A percentile compares a stretch with the other conserved stretches of the same genome.
Conservation (phyloP, 1,284 basidiomycete species). For the Singerocomus inundabilis region DNA sequence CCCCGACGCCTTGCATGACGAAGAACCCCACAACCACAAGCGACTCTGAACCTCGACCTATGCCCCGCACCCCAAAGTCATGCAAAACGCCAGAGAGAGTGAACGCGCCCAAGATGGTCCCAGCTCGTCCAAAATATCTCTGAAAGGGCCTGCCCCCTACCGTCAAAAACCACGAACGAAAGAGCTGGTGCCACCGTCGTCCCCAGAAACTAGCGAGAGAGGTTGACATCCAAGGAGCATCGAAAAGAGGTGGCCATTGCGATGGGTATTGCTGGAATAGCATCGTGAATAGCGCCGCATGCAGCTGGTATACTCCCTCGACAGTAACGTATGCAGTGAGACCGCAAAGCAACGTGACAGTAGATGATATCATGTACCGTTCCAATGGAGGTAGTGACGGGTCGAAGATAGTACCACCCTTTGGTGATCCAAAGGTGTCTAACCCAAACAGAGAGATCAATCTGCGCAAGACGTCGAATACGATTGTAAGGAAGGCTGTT, state of each 20-base stretch:
- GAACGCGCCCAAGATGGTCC: conserved; percentile 55
- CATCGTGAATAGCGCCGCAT: conserved; percentile 43
- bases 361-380: conserved; percentile 44
- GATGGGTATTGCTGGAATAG: conserved; percentile 36
- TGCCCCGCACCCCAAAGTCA: conserved; percentile 54
- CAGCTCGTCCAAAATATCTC: conserved; percentile 43
- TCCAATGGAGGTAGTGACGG: conserved; percentile 36
- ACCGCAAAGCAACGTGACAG: conserved; percentile 42
- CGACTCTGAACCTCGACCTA: conserved; percentile 53
- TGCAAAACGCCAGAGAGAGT: conserved; percentile 56
- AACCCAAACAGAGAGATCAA: conserved; percentile 16
- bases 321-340: conserved; percentile 43
- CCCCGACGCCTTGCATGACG: conserved; percentile 51
- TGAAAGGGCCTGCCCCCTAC: conserved; percentile 33
- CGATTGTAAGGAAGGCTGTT: conserved; percentile 1
- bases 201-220: conserved; percentile 45
- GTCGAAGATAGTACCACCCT: conserved; percentile 52
- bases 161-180: conserved; percentile 39
- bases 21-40: conserved; percentile 50
- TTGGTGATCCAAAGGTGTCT: conserved; percentile 23
- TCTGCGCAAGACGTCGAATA: conserved; percentile 7
- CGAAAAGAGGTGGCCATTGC: conserved; percentile 45
- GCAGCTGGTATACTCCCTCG: conserved; percentile 41
- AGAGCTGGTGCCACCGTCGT: conserved; percentile 46
- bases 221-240: conserved; percentile 38